These are phyloP conservation scores for Carex arenaria DNA, from an alignment of 202 grass and related monocot genomes.

Conservation along the genomic window DNA sequence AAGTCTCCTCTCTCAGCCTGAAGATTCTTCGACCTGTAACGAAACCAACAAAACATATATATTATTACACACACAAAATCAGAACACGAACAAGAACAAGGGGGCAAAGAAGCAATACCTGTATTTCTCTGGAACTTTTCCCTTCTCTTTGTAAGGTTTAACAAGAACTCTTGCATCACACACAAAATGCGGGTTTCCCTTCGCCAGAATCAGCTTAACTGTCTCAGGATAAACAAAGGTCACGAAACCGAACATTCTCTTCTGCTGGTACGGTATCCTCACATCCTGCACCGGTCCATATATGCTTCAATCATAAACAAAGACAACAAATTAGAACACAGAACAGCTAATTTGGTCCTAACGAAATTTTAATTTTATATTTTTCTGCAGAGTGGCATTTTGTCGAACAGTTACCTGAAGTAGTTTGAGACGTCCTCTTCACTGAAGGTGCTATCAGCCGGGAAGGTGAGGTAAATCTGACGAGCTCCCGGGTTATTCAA, in stretches of 20 bases:
- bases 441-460: conserved; percentile 76
- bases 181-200: conserved; percentile 86
- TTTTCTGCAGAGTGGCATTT: not conserved
- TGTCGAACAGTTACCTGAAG: conserved; percentile 63
- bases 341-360: not conserved
- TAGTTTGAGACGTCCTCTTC: conserved; percentile 84
- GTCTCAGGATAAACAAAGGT: conserved; percentile 74
- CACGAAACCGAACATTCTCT: conserved; percentile 99
- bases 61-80: not conserved
- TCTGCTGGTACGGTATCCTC: conserved; percentile 89
- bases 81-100: not conserved
- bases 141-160: conserved; percentile 99
- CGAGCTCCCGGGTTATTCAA: conserved; percentile 38
- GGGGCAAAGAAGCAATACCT: conserved; percentile 27
- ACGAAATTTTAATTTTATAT: not conserved
- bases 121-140: conserved; percentile 75
- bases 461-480: conserved; percentile 95
- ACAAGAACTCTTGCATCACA: conserved; percentile 79
- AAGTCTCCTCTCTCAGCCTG: conserved; percentile 50
- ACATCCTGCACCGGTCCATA: conserved; percentile 92
- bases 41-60: not conserved
- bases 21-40: conserved; percentile 48
- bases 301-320: conserved; percentile 37
- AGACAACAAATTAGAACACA: not conserved
- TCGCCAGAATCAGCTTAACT: conserved; percentile 50